Conservation (phyloP, 1,284 basidiomycete species). For the Leucoagaricus sp. region DNA sequence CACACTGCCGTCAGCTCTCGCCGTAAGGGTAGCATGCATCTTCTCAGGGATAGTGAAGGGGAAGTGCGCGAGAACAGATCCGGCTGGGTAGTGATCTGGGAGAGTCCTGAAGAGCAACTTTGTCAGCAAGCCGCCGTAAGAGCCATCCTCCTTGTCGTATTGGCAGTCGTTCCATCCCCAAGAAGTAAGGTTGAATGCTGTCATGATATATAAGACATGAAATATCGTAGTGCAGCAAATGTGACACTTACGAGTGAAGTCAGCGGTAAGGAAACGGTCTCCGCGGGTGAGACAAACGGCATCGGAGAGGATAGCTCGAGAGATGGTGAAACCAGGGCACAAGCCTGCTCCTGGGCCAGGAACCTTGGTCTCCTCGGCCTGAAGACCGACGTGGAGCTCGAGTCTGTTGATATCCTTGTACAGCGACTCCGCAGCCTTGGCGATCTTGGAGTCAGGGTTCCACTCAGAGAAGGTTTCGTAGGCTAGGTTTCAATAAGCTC, state of each 20-base stretch:
- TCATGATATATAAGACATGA: conserved; percentile 9
- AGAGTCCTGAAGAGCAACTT: conserved; percentile 72
- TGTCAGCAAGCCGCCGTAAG: conserved; percentile 73
- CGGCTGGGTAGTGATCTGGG: conserved; percentile 63
- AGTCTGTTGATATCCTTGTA: conserved; percentile 79
- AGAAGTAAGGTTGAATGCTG: conserved; percentile 70
- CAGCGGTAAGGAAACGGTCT: conserved; percentile 79
- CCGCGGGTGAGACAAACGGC: conserved; percentile 75
- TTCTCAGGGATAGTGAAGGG: conserved; percentile 58
- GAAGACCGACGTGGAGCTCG: conserved; percentile 76
- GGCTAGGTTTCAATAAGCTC: conserved; percentile 35
- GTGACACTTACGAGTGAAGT: conserved; percentile 60
- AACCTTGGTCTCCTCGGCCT: conserved; percentile 75
- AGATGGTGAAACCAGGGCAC: conserved; percentile 88
- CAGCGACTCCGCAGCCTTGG: conserved; percentile 63
- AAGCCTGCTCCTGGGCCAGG: conserved; percentile 77
- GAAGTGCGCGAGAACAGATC: conserved; percentile 64
- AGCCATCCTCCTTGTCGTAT: conserved; percentile 63
- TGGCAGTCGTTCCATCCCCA: conserved; percentile 79
- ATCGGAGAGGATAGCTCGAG: conserved; percentile 81
- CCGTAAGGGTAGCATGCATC: conserved; percentile 39
- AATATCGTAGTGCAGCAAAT: not conserved
- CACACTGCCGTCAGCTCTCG: conserved; percentile 30
- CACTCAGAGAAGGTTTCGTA: conserved; percentile 73
- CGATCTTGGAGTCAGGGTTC: conserved; percentile 70